Percentiles rank a stretch among this genome's conserved stretches.
Conservation (phyloP, 352 stramenopile species). For the Pythium insidiosum region DNA sequence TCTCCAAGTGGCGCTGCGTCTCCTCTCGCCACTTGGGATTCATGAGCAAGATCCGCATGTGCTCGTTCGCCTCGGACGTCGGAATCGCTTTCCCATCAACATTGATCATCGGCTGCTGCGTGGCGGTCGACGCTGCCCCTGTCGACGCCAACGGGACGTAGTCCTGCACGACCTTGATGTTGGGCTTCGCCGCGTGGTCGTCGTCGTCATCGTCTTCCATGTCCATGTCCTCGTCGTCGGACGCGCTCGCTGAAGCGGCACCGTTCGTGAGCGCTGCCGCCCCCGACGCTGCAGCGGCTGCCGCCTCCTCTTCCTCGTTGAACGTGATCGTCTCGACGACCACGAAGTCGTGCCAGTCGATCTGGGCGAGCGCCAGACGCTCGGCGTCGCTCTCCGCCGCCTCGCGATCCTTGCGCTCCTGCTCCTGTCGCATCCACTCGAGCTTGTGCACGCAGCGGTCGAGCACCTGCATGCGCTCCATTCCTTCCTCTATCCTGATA, state of each 20-base stretch:
- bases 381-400: constrained; percentile 70
- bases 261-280: constrained; percentile 15
- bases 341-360: constrained; percentile 99
- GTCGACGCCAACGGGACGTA: constrained; percentile 65
- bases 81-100: constrained; percentile 88
- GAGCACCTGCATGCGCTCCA: constrained; percentile 80
- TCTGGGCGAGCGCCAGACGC: constrained; percentile 55
- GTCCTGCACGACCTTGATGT: constrained; percentile 80
- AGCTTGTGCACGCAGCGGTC: constrained; percentile 81
- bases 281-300: constrained; percentile 12
- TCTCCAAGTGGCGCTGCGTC: constrained; percentile 91
- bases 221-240: constrained; percentile 88
- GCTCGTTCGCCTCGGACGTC: constrained; percentile 90
- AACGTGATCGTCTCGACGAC: constrained; percentile 99
- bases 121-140: constrained; percentile 14
- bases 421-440: constrained; percentile 70
- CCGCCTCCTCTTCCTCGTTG: constrained; percentile 77
- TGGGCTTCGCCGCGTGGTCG: constrained; percentile 40
- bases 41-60: constrained; percentile 98
- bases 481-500: constrained; percentile 30
- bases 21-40: constrained; percentile 98
- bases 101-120: constrained; percentile 38
- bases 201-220: constrained; percentile 72
- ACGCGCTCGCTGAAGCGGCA: constrained; percentile 37
- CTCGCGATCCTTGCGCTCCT: constrained; percentile 65